Percentiles rank a stretch among this genome's conserved stretches.
These are phyloP conservation scores for Suillus bovinus DNA, from an alignment of 768 basidiomycete species.

Conservation along the genomic window DNA sequence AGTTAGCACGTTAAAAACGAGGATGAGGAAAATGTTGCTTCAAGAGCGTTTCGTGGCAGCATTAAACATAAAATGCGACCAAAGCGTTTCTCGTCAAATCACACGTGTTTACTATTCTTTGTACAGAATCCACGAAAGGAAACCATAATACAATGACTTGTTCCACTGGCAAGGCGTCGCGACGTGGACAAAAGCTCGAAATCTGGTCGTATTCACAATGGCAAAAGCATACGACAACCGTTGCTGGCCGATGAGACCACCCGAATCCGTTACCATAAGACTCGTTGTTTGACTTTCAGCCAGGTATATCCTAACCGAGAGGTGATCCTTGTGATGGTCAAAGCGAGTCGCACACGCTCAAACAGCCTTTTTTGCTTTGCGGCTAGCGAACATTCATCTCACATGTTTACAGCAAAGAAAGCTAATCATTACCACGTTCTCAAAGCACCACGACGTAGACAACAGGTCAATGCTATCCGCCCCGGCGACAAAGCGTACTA, in stretches of 20 bases:
- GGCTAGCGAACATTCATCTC: not conserved
- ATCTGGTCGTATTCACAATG: not conserved
- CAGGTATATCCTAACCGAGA: not conserved
- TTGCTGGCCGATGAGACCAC: not conserved
- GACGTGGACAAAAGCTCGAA: not conserved
- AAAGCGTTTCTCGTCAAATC: slow-evolving; percentile 14
- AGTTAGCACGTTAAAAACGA: not conserved
- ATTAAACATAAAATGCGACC: slow-evolving; percentile 14
- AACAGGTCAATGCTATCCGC: not conserved
- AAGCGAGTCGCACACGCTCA: not conserved
- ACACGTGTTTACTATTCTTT: slow-evolving; percentile 30
- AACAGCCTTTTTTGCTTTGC: not conserved
- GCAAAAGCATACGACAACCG: not conserved
- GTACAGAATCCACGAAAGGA: slow-evolving; percentile 5
- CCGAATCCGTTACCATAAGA: not conserved
- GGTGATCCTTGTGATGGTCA: not conserved
- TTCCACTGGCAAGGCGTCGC: not conserved
- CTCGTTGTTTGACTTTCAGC: not conserved
- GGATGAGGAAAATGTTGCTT: slow-evolving; percentile 5
- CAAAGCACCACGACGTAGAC: not conserved
- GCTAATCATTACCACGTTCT: not conserved
- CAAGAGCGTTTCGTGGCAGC: slow-evolving; percentile 11
- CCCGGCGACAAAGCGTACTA: not conserved
- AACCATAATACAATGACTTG: slow-evolving; percentile 11
- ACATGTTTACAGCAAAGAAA: not conserved